Evolutionary conservation across 2,329 filamentous ascomycete species (phyloP), one percentile per base, ranked within the genome.

Genomic region (Ceratocystis diversiconidia): DNA sequence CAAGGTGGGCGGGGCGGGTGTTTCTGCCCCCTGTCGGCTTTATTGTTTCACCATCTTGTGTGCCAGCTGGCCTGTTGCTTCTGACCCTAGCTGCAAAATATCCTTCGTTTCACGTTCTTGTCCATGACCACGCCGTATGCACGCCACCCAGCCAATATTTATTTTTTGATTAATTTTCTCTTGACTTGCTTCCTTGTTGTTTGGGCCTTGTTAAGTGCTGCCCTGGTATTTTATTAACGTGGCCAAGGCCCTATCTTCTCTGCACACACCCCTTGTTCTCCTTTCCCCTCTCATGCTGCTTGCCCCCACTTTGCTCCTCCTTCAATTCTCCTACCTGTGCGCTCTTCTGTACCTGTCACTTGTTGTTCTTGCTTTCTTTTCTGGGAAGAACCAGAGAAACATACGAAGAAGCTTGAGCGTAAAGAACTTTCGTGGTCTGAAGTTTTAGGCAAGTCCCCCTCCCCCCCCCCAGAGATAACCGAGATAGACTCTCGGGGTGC

Each of bases 31-130:
- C 28, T 59, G 52, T 59, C 52, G 5, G 52, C 52, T 36, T 36
- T 59, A 30, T 59, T 59, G 52, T 59, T 59, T 59, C 52, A 59
- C 52, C 52, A 59, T 59, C 17, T 30, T 59, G 28, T 59, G 28
- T 59, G 28, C 52, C 28, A 59, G 28, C 28, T 59, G 52, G 32
- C 32, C 32, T 36, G 32, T 12, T 36, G 32, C 32, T 36, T 36
- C 52, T 59, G 28, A 17, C 17, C 28, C 52, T 59, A 25, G 22
- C 52, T 59, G 25, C 28, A 30, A n/a, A 32, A 30, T 59, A 25
- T 22, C 12, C 52, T n/a, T 25, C 52, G 52, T 59, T 59, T 59
- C 52, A 59, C 32, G 52, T 59, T 59, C 22, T 7, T 59, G 52
- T 59, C 22, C 52, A 59, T 7, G 52, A 7, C 28, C 52, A 28